Conservation (phyloP, 805 yeast species). For the Zygosaccharomyces rouxii region DNA sequence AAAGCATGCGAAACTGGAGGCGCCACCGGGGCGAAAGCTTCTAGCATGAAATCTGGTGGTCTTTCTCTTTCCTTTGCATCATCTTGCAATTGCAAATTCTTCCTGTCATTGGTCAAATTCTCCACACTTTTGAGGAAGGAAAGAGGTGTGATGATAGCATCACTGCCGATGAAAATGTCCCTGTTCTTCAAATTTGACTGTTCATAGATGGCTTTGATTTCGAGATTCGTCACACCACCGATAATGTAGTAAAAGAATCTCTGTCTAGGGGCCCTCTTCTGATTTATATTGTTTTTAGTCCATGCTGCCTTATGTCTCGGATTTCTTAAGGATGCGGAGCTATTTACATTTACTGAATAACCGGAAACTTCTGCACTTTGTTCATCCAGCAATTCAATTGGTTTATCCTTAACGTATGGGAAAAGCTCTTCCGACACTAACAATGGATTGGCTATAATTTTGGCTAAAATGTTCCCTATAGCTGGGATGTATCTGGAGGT, state of each 20-base stretch:
- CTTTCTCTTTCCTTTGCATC: constrained; percentile 34
- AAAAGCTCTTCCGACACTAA: constrained; percentile 49
- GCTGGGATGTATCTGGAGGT: constrained; percentile 75
- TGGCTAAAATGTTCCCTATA: constrained; percentile 52
- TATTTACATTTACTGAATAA: constrained; percentile 31
- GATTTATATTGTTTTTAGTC: constrained; percentile 47
- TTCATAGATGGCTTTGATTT: constrained; percentile 70
- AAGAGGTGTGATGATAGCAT: constrained; percentile 57
- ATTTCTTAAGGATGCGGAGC: constrained; percentile 57
- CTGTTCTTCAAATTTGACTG: constrained; percentile 56
- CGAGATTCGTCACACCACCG: constrained; percentile 87
- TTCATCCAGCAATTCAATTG: constrained; percentile 43
- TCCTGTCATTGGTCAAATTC: constrained; percentile 36
- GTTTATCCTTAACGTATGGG: constrained; percentile 74
- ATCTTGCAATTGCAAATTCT: constrained; percentile 40
- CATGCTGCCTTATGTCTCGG: constrained; percentile 72
- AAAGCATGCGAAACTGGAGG: constrained; percentile 28
- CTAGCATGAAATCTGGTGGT: constrained; percentile 44
- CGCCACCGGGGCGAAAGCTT: constrained; percentile 23
- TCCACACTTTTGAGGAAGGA: constrained; percentile 39
- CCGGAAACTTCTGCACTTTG: constrained; percentile 36
- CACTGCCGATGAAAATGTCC: constrained; percentile 80
- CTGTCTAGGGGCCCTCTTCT: constrained; percentile 45
- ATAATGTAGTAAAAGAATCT: constrained; percentile 75
- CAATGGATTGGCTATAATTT: constrained; percentile 48